Percentiles rank a stretch among this genome's conserved stretches.
Conservation (phyloP, 1,284 basidiomycete species). For the Lentinula novae-zelandiae region DNA sequence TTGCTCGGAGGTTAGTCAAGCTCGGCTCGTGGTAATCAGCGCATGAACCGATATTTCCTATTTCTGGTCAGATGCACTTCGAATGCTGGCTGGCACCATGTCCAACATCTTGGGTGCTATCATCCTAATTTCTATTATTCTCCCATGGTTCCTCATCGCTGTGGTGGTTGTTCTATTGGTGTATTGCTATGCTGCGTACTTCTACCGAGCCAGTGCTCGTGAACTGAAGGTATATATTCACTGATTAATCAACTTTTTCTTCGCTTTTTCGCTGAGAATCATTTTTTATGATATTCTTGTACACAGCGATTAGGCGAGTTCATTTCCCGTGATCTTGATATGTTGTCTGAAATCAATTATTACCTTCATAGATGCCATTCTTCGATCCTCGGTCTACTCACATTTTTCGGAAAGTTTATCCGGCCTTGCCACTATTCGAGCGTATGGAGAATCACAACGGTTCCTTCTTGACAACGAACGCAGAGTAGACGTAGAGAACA, state of each 20-base stretch:
- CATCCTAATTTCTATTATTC: constrained; percentile 73
- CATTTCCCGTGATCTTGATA: neutral
- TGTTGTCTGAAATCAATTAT: neutral
- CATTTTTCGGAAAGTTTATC: constrained; percentile 89
- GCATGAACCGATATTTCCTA: constrained; percentile 21
- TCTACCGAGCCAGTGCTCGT: constrained; percentile 86
- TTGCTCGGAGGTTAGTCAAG: constrained; percentile 34
- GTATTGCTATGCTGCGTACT: constrained; percentile 67
- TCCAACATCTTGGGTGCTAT: constrained; percentile 70
- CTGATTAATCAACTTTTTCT: neutral
- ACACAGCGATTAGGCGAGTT: constrained; percentile 45
- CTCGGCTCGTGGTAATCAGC: constrained; percentile 30
- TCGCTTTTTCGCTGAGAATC: neutral
- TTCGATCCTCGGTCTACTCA: constrained; percentile 71
- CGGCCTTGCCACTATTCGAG: constrained; percentile 84
- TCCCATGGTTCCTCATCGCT: constrained; percentile 84
- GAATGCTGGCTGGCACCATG: constrained; percentile 69
- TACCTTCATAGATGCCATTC: constrained; percentile 46
- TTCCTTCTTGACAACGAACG: constrained; percentile 76
- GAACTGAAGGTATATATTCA: constrained; percentile 69
- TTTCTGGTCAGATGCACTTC: constrained; percentile 53
- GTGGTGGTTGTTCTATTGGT: constrained; percentile 56
- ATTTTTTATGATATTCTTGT: constrained; percentile 1
- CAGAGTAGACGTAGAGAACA: constrained; percentile 85
- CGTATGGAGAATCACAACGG: constrained; percentile 69